Percentiles rank a stretch among this genome's conserved stretches.
phyloP scores from a whole-genome alignment of 148 eudicot species.

The Rhododendron williamsianum region DNA sequence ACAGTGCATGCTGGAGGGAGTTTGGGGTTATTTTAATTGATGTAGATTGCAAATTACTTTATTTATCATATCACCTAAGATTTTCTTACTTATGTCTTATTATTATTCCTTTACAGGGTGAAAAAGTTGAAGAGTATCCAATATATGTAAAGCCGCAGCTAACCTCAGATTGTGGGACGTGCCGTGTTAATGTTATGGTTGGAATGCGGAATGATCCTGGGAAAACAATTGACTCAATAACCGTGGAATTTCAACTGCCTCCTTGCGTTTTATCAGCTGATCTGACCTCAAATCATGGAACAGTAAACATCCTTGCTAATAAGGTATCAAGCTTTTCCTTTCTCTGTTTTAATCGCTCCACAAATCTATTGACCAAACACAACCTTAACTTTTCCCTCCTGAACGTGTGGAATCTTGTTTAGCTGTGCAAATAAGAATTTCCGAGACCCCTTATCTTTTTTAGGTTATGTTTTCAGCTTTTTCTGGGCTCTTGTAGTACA shows the following conservation, averaged over 20 bases:
- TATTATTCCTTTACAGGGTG: slow-evolving; percentile 37
- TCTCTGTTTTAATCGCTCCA: not conserved
- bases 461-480: not conserved
- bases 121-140: slow-evolving; percentile 82
- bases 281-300: slow-evolving; percentile 77
- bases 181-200: slow-evolving; percentile 78
- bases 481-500: not conserved
- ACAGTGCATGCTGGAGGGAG: not conserved
- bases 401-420: not conserved
- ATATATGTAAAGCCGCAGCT: slow-evolving; percentile 94
- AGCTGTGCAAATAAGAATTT: not conserved
- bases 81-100: not conserved
- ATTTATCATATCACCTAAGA: not conserved
- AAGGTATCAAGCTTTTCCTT: slow-evolving; percentile 42
- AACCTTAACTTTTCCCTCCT: not conserved
- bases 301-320: slow-evolving; percentile 74
- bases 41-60: not conserved
- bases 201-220: slow-evolving; percentile 86
- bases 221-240: slow-evolving; percentile 75
- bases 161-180: slow-evolving; percentile 77
- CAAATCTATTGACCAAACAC: not conserved
- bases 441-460: too few species aligned
- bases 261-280: slow-evolving; percentile 66
- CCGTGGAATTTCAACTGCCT: slow-evolving; percentile 71
- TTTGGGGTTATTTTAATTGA: not conserved